phyloP scores from a whole-genome alignment of 2,329 filamentous ascomycete species.

The Neofusicoccum sp. region DNA sequence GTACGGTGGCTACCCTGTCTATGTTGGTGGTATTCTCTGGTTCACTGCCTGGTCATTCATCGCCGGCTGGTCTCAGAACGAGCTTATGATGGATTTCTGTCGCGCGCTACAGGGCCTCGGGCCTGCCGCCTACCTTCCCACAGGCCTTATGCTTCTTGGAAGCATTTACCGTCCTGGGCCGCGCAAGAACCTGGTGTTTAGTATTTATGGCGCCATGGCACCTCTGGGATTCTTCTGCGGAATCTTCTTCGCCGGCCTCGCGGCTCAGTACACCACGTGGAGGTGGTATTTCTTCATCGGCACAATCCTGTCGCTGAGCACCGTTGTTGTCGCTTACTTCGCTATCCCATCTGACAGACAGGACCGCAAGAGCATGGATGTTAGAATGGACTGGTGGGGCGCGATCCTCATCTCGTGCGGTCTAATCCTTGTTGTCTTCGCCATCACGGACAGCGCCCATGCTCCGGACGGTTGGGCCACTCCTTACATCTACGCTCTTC shows the following conservation, averaged over 20 bases:
- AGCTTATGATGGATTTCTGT: constrained; percentile 36
- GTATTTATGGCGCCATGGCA: constrained; percentile 51
- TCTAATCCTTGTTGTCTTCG: constrained; percentile 67
- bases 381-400: constrained; percentile 70
- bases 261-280: constrained; percentile 57
- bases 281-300: constrained; percentile 70
- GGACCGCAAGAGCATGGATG: constrained; percentile 36
- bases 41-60: constrained; percentile 31
- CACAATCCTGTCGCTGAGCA: constrained; percentile 51
- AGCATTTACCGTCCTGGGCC: constrained; percentile 36
- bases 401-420: constrained; percentile 60
- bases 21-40: constrained; percentile 57
- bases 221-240: constrained; percentile 59
- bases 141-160: constrained; percentile 33
- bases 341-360: constrained; percentile 51
- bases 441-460: constrained; percentile 66
- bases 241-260: constrained; percentile 63
- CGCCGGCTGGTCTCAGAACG: constrained; percentile 31
- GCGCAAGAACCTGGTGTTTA: constrained; percentile 36
- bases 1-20: constrained; percentile 61
- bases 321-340: constrained; percentile 44
- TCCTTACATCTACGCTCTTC: constrained; percentile 63
- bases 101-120: constrained; percentile 38
- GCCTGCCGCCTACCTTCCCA: constrained; percentile 34
- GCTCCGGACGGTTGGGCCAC: constrained; percentile 65